Conservation (phyloP, 176 grass and related monocot genomes). For the Tuctoria greenei region DNA sequence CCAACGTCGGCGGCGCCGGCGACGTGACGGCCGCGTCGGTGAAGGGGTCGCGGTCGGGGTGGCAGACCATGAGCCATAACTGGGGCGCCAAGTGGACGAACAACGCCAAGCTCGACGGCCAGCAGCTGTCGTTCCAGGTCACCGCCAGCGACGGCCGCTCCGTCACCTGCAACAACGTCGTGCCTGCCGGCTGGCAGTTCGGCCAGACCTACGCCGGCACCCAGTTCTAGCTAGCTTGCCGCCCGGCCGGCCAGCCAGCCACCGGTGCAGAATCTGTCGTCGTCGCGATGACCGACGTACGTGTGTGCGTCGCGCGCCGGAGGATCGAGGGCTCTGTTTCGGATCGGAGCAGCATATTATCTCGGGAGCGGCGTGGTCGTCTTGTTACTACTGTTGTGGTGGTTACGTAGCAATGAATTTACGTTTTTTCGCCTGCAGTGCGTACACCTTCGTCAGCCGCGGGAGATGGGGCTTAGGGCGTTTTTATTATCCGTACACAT, state of each 20-base stretch:
- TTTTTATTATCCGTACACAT: constrained; percentile 20
- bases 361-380: constrained; percentile 9
- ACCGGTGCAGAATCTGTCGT: neutral
- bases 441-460: neutral
- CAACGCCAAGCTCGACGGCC: too few relatives aligned
- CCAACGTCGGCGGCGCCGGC: too few relatives aligned
- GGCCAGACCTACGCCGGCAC: constrained; percentile 54
- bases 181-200: constrained; percentile 40
- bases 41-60: too few relatives aligned
- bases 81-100: too few relatives aligned
- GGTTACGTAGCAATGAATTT: neutral
- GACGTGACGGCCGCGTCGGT: too few relatives aligned
- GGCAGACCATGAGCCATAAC: too few relatives aligned
- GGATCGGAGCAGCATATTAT: constrained; percentile 32
- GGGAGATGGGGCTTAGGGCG: neutral
- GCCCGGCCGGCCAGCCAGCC: constrained; percentile 4
- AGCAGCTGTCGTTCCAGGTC: too few relatives aligned
- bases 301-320: constrained; percentile 11
- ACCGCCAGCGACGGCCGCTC: constrained; percentile 44
- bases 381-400: neutral
- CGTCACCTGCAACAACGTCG: constrained; percentile 19
- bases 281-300: neutral
- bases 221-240: constrained; percentile 60
- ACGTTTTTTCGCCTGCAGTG: constrained; percentile 19
- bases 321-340: constrained; percentile 54